These are phyloP conservation scores for Botrytis paeoniae DNA, from an alignment of 2,329 filamentous ascomycete genomes.

Conservation along the genomic window DNA sequence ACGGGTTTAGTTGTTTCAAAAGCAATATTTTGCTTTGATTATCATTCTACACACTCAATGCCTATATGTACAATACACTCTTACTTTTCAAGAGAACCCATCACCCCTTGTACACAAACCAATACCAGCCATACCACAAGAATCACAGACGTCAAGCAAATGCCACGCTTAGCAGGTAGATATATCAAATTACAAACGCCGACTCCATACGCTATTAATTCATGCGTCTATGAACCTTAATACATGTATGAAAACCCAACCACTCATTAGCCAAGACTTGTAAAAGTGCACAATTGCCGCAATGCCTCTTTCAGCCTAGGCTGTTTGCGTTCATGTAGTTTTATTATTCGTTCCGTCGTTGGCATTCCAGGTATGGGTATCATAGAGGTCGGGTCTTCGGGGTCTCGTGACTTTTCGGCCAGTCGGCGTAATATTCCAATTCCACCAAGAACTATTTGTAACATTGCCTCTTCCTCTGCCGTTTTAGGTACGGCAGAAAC, in stretches of 20 bases:
- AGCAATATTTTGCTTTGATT: conserved; percentile 26
- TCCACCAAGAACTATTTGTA: conserved; percentile 61
- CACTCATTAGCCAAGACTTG: conserved; percentile 46
- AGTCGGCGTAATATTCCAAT: conserved; percentile 66
- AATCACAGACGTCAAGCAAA: conserved; percentile 23
- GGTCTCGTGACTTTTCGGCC: conserved; percentile 63
- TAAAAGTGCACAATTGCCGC: conserved; percentile 65
- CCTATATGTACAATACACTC: conserved; percentile 33
- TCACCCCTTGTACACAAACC: conserved; percentile 31
- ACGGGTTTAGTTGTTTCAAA: conserved; percentile 16
- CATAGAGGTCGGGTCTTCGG: conserved; percentile 47
- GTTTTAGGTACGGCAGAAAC: conserved; percentile 31
- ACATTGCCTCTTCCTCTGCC: conserved; percentile 38
- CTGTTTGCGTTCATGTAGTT: conserved; percentile 63
- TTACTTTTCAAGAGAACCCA: conserved; percentile 25
- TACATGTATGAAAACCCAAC: conserved; percentile 33
- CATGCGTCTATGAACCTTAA: conserved; percentile 36
- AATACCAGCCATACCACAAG: conserved; percentile 23
- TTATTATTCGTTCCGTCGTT: conserved; percentile 63
- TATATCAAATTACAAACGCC: conserved; percentile 32
- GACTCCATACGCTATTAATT: conserved; percentile 34
- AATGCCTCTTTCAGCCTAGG: conserved; percentile 63
- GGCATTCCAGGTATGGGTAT: conserved; percentile 63
- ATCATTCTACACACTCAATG: conserved; percentile 23
- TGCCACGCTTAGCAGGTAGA: conserved; percentile 29